Conservation (phyloP, 768 basidiomycete species). For the Macrolepiota dolichaula region DNA sequence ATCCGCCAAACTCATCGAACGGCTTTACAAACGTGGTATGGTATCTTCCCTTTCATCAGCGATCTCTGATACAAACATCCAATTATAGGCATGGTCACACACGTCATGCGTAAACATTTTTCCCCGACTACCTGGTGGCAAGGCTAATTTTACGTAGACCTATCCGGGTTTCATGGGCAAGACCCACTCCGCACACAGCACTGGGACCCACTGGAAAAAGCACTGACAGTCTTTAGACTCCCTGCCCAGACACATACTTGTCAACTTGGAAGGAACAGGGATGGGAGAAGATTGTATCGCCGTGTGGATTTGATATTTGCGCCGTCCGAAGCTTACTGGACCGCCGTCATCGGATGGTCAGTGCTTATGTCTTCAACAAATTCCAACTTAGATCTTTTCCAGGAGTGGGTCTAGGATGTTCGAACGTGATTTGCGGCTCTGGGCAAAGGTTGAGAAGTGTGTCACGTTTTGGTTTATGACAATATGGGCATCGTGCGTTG, state of each 20-base stretch:
- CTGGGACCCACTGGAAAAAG: slow-evolving; percentile 83
- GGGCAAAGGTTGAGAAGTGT: slow-evolving; percentile 65
- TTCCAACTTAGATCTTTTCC: neutral
- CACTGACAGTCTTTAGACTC: slow-evolving; percentile 73
- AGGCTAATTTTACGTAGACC: slow-evolving; percentile 35
- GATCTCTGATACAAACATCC: neutral
- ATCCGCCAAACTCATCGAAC: slow-evolving; percentile 54
- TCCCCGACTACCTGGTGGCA: neutral
- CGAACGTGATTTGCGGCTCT: slow-evolving; percentile 75
- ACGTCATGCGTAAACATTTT: slow-evolving; percentile 73
- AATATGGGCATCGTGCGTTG: neutral
- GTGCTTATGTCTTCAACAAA: slow-evolving; percentile 6
- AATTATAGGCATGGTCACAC: slow-evolving; percentile 63
- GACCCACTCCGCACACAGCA: slow-evolving; percentile 54
- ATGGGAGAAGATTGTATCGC: slow-evolving; percentile 43
- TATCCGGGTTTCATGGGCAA: slow-evolving; percentile 57
- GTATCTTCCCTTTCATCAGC: slow-evolving; percentile 13
- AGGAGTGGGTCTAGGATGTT: slow-evolving; percentile 93
- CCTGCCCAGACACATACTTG: slow-evolving; percentile 31
- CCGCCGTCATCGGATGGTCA: slow-evolving; percentile 86
- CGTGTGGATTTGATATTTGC: slow-evolving; percentile 86
- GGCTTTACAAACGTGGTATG: slow-evolving; percentile 56
- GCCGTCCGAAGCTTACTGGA: slow-evolving; percentile 76
- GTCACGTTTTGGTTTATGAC: slow-evolving; percentile 4
- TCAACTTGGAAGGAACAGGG: neutral